phyloP scores from a whole-genome alignment of 306 rosid genomes.

The Ceratonia siliqua region DNA sequence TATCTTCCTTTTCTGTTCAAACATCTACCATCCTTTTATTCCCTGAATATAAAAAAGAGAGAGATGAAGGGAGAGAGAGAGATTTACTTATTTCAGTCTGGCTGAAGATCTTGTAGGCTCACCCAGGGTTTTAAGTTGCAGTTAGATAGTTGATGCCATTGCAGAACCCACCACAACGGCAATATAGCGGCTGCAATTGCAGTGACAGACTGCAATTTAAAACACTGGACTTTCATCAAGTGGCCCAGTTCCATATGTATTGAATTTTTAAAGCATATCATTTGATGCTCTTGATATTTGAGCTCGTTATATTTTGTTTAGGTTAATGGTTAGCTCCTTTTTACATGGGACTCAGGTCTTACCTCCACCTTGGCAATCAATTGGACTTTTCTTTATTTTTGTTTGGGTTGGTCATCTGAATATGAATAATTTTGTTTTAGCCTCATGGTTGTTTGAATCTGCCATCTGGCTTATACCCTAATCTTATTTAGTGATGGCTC shows the following conservation, averaged over 20 bases:
- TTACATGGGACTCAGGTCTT: background rate
- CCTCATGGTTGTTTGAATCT: background rate
- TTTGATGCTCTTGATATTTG: background rate
- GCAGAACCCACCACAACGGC: background rate
- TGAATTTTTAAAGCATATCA: background rate
- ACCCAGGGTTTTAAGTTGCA: background rate
- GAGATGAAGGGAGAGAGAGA: background rate
- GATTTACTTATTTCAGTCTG: background rate
- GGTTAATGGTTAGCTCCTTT: background rate
- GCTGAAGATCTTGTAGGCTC: conserved; percentile 5
- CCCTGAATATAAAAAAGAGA: background rate
- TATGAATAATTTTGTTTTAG: background rate
- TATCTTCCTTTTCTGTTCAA: background rate
- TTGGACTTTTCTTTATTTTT: background rate
- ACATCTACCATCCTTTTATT: background rate
- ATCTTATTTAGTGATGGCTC: background rate
- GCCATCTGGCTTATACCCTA: background rate
- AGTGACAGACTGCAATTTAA: background rate
- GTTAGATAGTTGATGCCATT: background rate
- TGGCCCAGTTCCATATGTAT: background rate
- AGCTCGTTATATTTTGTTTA: background rate
- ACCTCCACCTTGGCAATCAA: background rate
- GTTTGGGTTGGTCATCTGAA: background rate
- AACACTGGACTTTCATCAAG: background rate
- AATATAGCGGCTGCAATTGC: too few relatives aligned